These are phyloP conservation scores for Apiotrichum mycotoxinovorans DNA, from an alignment of 1,284 basidiomycete species.

Conservation along the genomic window DNA sequence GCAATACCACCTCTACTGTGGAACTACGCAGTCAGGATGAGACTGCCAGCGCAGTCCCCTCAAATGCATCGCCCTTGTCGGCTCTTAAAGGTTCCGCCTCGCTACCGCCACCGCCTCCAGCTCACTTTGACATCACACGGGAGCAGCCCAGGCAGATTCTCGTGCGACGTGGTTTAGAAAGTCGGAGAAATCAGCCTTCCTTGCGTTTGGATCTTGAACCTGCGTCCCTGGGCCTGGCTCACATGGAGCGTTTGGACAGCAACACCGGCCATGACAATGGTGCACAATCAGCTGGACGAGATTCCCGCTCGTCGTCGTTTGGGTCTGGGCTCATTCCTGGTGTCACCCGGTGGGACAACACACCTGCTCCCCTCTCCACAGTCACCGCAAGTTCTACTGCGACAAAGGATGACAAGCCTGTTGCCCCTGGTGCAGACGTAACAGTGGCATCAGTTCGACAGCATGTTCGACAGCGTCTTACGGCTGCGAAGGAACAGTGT, in stretches of 20 bases:
- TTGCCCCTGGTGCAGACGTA: slow-evolving; percentile 41
- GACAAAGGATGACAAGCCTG: slow-evolving; percentile 20
- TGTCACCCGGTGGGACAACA: slow-evolving; percentile 41
- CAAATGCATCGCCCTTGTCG: neutral
- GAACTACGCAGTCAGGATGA: slow-evolving; percentile 25
- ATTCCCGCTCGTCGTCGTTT: slow-evolving; percentile 34
- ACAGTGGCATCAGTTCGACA: slow-evolving; percentile 71
- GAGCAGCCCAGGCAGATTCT: neutral
- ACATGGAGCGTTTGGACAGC: neutral
- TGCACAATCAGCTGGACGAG: neutral
- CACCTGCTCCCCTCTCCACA: slow-evolving; percentile 37
- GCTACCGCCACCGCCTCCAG: slow-evolving; percentile 15
- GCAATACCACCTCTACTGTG: slow-evolving; percentile 30
- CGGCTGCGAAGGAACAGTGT: slow-evolving; percentile 89
- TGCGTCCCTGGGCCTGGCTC: slow-evolving; percentile 18
- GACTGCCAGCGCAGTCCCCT: neutral
- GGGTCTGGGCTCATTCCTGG: slow-evolving; percentile 37
- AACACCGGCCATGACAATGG: neutral
- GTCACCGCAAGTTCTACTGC: neutral
- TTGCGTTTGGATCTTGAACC: slow-evolving; percentile 47
- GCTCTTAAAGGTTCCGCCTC: neutral
- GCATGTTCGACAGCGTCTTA: slow-evolving; percentile 88
- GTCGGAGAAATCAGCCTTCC: slow-evolving; percentile 44
- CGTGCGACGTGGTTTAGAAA: slow-evolving; percentile 27
- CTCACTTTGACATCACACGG: neutral